These are phyloP conservation scores for Eryngium alpinum DNA, from an alignment of 140 eudicot species.

Conservation along the genomic window DNA sequence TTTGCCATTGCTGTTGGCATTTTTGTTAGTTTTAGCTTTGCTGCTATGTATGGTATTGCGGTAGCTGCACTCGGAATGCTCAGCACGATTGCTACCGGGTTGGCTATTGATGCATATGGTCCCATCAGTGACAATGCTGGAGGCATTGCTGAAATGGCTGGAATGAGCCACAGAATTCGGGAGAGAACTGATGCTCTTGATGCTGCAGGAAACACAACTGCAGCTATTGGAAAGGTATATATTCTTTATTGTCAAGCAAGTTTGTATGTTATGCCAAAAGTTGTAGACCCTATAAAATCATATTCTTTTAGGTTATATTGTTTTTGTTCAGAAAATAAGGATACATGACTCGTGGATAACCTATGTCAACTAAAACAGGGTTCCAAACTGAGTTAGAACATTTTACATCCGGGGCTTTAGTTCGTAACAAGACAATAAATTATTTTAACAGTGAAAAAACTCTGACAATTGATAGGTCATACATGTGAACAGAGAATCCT, in stretches of 20 bases:
- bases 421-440: no score
- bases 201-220: slow-evolving; percentile 30
- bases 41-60: slow-evolving; percentile 25
- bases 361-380: neutral
- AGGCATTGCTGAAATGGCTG: slow-evolving; percentile 28
- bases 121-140: slow-evolving; percentile 28
- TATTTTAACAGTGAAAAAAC: no score
- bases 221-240: slow-evolving; percentile 26
- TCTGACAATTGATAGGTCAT: no score
- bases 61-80: slow-evolving; percentile 26
- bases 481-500: neutral
- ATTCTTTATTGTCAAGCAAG: neutral
- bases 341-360: no score
- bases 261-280: neutral
- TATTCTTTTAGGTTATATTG: neutral
- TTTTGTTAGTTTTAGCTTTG: slow-evolving; percentile 21
- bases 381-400: no score
- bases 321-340: neutral
- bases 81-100: slow-evolving; percentile 23
- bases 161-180: slow-evolving; percentile 27
- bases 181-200: slow-evolving; percentile 32
- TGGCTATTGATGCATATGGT: slow-evolving; percentile 28
- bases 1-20: slow-evolving; percentile 20
- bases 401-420: no score
- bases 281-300: no score